Evolutionary conservation across 768 basidiomycete species (phyloP).

Genomic region (Cystobasidium onofrii): DNA sequence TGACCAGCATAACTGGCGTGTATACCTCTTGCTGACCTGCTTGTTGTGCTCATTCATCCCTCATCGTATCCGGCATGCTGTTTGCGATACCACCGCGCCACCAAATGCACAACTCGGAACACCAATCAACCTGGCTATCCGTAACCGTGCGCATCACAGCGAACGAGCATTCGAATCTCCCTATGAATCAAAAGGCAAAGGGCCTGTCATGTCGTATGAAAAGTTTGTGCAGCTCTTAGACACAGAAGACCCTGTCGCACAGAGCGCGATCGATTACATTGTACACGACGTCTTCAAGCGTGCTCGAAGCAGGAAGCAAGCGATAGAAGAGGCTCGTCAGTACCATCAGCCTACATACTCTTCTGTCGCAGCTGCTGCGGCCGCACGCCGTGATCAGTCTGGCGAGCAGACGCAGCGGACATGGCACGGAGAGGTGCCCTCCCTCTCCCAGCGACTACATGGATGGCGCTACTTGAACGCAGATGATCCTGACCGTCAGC

Average conservation of each 20-base stretch:
- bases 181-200: background rate
- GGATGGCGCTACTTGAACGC: background rate
- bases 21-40: too few species aligned
- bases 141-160: background rate
- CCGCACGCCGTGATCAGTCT: background rate
- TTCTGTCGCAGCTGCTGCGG: background rate
- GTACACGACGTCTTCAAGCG: constrained; percentile 9
- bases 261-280: constrained; percentile 2
- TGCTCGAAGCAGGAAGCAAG: constrained; percentile 1
- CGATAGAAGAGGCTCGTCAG: constrained; percentile 5
- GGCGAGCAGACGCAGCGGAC: background rate
- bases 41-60: too few species aligned
- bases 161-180: constrained; percentile 2
- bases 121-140: background rate
- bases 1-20: too few species aligned
- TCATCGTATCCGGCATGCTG: background rate
- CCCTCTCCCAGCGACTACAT: background rate
- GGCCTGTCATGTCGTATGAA: constrained; percentile 14
- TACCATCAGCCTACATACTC: constrained; percentile 3
- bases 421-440: background rate
- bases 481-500: background rate
- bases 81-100: background rate
- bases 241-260: constrained; percentile 14
- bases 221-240: constrained; percentile 17
- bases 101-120: background rate